A percentile compares a stretch with the other conserved stretches of the same genome.
Evolutionary conservation across 2,329 filamentous ascomycete genomes (phyloP).

Genomic region (Lachnellula arida): DNA sequence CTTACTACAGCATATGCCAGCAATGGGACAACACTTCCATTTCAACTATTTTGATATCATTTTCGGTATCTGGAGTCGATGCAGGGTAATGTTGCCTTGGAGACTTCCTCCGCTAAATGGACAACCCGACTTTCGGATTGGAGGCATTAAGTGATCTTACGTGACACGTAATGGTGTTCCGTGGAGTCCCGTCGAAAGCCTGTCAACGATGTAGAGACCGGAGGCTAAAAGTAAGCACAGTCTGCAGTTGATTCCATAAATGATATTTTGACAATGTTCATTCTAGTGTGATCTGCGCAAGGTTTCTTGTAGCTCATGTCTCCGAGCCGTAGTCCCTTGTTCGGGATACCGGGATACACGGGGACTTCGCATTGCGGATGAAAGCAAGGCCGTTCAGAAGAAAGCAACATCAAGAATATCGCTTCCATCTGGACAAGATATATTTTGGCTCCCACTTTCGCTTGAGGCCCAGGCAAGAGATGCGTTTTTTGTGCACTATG

Average conservation of each 20-base stretch:
- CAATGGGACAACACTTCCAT: too few relatives aligned
- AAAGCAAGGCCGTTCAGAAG: conserved; percentile 7
- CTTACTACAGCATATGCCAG: neutral
- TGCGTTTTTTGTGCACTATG: conserved; percentile 14
- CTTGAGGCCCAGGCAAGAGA: conserved; percentile 14
- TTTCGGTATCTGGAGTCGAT: too few relatives aligned
- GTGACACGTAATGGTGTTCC: conserved; percentile 1
- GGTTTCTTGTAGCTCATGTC: conserved; percentile 11
- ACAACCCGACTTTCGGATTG: neutral
- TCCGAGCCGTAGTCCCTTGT: conserved; percentile 12
- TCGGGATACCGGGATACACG: conserved; percentile 14
- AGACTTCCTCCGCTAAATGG: neutral
- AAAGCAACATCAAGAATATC: conserved; percentile 1
- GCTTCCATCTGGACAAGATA: neutral
- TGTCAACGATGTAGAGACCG: conserved; percentile 15
- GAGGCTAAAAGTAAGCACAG: conserved; percentile 12
- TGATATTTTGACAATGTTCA: neutral
- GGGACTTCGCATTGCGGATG: conserved; percentile 12
- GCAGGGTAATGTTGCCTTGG: too few relatives aligned
- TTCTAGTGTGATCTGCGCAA: conserved; percentile 16
- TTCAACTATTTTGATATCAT: too few relatives aligned
- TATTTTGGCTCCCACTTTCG: conserved; percentile 2
- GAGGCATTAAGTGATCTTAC: neutral
- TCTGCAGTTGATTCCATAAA: neutral
- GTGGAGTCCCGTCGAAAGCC: conserved; percentile 3